Conservation (phyloP, 2,329 filamentous ascomycete genomes). For the Lecanicillium sp. region DNA sequence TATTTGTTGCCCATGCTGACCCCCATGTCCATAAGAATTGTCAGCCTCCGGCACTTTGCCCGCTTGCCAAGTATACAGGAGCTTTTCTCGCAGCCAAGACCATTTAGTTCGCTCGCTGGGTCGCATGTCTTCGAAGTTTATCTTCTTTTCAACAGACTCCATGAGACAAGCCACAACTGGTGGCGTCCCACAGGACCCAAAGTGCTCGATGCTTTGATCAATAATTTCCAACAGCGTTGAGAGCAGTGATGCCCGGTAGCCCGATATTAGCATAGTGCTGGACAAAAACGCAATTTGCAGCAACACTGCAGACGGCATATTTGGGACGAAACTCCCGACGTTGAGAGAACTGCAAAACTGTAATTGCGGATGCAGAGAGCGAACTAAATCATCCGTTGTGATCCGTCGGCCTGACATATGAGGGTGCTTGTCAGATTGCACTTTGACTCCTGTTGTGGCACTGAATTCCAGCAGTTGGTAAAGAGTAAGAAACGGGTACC, state of each 20-base stretch:
- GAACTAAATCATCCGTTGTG: conserved; percentile 22
- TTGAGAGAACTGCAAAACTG: conserved; percentile 31
- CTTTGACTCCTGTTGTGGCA: not conserved
- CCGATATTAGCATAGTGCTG: conserved; percentile 24
- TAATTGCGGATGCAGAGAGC: conserved; percentile 24
- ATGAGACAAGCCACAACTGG: conserved; percentile 26
- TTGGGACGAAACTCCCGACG: conserved; percentile 24
- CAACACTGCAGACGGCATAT: conserved; percentile 26
- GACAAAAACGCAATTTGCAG: conserved; percentile 30
- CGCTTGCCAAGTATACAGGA: conserved; percentile 19
- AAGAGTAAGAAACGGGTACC: conserved; percentile 1
- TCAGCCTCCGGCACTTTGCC: not conserved
- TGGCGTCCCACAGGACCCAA: conserved; percentile 25
- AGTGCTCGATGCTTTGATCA: conserved; percentile 22
- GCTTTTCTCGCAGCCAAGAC: conserved; percentile 17
- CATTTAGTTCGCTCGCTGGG: conserved; percentile 25
- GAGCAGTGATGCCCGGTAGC: conserved; percentile 25
- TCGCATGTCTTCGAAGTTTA: conserved; percentile 21
- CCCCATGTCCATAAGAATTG: not conserved
- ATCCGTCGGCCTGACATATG: conserved; percentile 11
- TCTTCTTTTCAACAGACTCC: conserved; percentile 24
- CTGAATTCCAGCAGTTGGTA: conserved; percentile 6
- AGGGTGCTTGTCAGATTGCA: conserved; percentile 11
- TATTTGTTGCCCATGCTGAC: not conserved
- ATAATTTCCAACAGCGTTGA: conserved; percentile 28